These are phyloP conservation scores for Aspergillus ostianus DNA, from an alignment of 495 filamentous ascomycete genomes.

Conservation along the genomic window DNA sequence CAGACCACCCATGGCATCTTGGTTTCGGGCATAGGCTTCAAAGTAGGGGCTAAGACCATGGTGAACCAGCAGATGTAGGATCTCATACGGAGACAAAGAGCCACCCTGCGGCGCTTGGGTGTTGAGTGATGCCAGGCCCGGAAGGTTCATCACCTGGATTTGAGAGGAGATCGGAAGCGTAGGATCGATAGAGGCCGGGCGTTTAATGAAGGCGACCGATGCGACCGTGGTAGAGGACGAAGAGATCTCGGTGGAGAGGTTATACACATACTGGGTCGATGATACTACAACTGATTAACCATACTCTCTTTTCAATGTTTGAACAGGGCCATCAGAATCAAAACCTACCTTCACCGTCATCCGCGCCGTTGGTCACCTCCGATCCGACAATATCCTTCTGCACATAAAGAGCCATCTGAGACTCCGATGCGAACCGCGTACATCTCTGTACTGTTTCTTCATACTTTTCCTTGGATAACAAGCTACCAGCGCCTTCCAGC, in stretches of 20 bases:
- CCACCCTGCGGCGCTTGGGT: slow-evolving; percentile 64
- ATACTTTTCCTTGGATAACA: slow-evolving; percentile 69
- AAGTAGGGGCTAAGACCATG: slow-evolving; percentile 89
- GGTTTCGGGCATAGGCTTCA: slow-evolving; percentile 85
- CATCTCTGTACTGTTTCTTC: slow-evolving; percentile 83
- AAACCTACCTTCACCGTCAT: slow-evolving; percentile 44
- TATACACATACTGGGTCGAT: slow-evolving; percentile 62
- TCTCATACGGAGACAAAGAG: slow-evolving; percentile 82
- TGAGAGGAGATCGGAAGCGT: slow-evolving; percentile 74
- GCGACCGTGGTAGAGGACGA: slow-evolving; percentile 75
- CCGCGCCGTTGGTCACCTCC: slow-evolving; percentile 50
- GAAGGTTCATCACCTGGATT: slow-evolving; percentile 88
- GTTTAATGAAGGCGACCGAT: slow-evolving; percentile 86
- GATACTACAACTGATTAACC: slow-evolving; percentile 21
- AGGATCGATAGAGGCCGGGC: slow-evolving; percentile 80
- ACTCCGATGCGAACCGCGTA: slow-evolving; percentile 82
- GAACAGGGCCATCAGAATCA: neutral
- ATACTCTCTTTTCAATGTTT: slow-evolving; percentile 3
- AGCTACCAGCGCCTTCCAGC: slow-evolving; percentile 73
- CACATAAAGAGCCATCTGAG: slow-evolving; percentile 84
- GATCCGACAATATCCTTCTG: slow-evolving; percentile 71
- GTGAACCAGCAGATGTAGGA: slow-evolving; percentile 83
- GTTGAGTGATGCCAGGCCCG: slow-evolving; percentile 66
- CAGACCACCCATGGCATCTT: slow-evolving; percentile 62
- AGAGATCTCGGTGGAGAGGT: slow-evolving; percentile 75